Conservation (phyloP, 257 asterid species). For the Ballota nigra region DNA sequence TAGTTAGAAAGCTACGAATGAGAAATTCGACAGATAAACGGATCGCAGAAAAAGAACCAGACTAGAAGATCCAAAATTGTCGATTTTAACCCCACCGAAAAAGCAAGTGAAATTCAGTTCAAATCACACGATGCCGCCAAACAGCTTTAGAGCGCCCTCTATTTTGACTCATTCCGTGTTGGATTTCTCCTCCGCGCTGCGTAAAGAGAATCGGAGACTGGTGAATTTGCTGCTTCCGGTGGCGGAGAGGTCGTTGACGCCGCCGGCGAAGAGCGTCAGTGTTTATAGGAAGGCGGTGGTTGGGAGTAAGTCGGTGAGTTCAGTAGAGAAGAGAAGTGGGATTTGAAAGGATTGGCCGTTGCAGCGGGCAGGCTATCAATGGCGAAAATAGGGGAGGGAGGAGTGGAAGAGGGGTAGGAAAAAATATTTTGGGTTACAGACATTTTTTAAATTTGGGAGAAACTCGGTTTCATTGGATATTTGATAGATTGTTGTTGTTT, state of each 20-base stretch:
- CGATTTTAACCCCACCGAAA: conserved; percentile 59
- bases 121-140: conserved; percentile 51
- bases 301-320: conserved; percentile 70
- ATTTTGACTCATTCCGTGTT: conserved; percentile 79
- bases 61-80: conserved; percentile 1
- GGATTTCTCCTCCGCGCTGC: conserved; percentile 67
- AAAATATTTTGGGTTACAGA: conserved; percentile 49
- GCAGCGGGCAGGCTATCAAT: conserved; percentile 55
- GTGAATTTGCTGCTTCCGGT: conserved; percentile 40
- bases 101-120: conserved; percentile 67
- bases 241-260: conserved; percentile 55
- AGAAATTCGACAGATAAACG: conserved; percentile 19
- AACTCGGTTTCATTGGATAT: background rate
- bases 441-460: no score
- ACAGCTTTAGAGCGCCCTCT: conserved; percentile 45
- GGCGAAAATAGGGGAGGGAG: conserved; percentile 45
- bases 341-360: conserved; percentile 51
- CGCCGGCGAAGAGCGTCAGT: conserved; percentile 58
- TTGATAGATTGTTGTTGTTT: background rate
- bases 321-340: conserved; percentile 74
- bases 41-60: background rate
- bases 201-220: conserved; percentile 94
- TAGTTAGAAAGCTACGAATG: conserved; percentile 54
- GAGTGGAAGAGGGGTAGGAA: conserved; percentile 29
- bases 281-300: conserved; percentile 48